A percentile compares a stretch with the other conserved stretches of the same genome.
These are phyloP conservation scores for Tulasnella sp. DNA, from an alignment of 768 basidiomycete genomes.

Conservation along the genomic window DNA sequence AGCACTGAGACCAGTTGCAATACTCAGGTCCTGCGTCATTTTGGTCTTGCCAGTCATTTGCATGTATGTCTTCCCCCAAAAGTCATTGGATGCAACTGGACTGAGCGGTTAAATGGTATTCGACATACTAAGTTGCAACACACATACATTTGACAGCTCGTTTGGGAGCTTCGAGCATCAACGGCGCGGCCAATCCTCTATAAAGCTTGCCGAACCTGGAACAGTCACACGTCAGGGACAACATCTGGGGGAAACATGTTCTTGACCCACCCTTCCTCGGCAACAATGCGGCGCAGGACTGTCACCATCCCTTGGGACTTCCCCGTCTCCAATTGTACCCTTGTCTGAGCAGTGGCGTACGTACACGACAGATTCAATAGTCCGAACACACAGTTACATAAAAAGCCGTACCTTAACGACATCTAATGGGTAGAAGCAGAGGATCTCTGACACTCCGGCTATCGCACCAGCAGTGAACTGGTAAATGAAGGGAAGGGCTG, in stretches of 20 bases:
- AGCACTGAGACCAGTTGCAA: constrained; percentile 84
- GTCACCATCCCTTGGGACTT: constrained; percentile 73
- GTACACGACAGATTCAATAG: constrained; percentile 33
- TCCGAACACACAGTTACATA: background rate
- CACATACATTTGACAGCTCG: constrained; percentile 69
- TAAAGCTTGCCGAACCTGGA: constrained; percentile 71
- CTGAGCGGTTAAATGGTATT: constrained; percentile 2
- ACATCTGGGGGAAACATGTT: background rate
- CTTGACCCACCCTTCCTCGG: constrained; percentile 70
- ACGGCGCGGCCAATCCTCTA: constrained; percentile 89
- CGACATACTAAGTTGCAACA: constrained; percentile 42
- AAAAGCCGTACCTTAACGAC: constrained; percentile 35
- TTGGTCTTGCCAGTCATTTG: constrained; percentile 53
- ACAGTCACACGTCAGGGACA: background rate
- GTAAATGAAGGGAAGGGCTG: constrained; percentile 75
- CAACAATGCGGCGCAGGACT: constrained; percentile 71
- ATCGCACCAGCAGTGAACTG: constrained; percentile 95
- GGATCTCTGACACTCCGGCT: constrained; percentile 59
- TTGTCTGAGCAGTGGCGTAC: constrained; percentile 45
- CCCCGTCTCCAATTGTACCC: constrained; percentile 92
- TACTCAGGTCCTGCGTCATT: constrained; percentile 83
- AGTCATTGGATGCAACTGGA: constrained; percentile 74
- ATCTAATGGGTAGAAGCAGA: constrained; percentile 85
- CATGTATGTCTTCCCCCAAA: constrained; percentile 82
- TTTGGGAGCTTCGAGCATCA: constrained; percentile 95